Percentiles rank a stretch among this genome's conserved stretches.
Evolutionary conservation across 2,329 filamentous ascomycete species (phyloP).

Genomic region (Cladosporium sp.): DNA sequence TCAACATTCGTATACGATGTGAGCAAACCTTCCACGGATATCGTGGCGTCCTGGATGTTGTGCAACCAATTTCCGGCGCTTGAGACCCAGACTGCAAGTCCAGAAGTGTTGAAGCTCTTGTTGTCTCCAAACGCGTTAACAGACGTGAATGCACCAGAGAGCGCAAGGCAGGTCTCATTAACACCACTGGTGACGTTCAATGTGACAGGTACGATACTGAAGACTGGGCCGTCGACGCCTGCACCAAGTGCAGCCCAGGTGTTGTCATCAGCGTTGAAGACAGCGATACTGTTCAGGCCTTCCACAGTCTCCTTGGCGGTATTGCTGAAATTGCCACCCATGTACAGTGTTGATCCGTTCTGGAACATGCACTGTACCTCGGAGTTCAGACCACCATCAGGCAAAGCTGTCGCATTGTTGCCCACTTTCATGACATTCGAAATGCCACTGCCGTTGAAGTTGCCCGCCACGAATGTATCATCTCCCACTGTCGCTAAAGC

Average conservation of each 20-base stretch:
- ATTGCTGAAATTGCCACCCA: slow-evolving; percentile 80
- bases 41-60: slow-evolving; percentile 62
- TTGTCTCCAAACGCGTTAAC: slow-evolving; percentile 66
- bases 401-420: slow-evolving; percentile 57
- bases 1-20: slow-evolving; percentile 66
- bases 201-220: slow-evolving; percentile 68
- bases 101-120: slow-evolving; percentile 58
- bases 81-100: slow-evolving; percentile 89
- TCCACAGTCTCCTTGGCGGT: slow-evolving; percentile 58
- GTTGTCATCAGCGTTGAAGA: slow-evolving; percentile 66
- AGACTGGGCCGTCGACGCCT: slow-evolving; percentile 77
- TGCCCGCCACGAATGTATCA: slow-evolving; percentile 73
- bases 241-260: slow-evolving; percentile 76
- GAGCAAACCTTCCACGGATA: slow-evolving; percentile 68
- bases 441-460: slow-evolving; percentile 66
- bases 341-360: slow-evolving; percentile 65
- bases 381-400: slow-evolving; percentile 73
- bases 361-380: slow-evolving; percentile 69
- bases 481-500: slow-evolving; percentile 63
- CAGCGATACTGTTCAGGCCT: slow-evolving; percentile 71
- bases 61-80: slow-evolving; percentile 82
- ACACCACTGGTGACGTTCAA: slow-evolving; percentile 70
- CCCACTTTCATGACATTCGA: slow-evolving; percentile 75
- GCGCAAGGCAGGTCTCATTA: slow-evolving; percentile 68
- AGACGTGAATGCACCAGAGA: slow-evolving; percentile 75